Conservation (phyloP, 2,329 filamentous ascomycete genomes). For the Aureobasidium zeae region DNA sequence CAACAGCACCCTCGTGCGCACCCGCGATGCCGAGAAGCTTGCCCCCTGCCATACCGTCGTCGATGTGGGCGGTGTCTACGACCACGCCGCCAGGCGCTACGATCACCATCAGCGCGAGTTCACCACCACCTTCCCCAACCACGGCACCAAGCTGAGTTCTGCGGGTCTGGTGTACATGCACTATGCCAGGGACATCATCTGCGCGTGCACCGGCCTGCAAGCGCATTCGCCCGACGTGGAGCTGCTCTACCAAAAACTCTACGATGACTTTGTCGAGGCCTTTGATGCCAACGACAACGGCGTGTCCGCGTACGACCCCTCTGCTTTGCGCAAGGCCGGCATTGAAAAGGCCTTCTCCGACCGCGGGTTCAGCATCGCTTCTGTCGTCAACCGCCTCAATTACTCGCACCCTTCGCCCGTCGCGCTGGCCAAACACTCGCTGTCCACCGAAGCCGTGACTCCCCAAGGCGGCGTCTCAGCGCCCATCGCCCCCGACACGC, state of each 20-base stretch:
- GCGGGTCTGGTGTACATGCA: constrained; percentile 94
- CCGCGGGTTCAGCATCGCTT: constrained; percentile 73
- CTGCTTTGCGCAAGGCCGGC: constrained; percentile 57
- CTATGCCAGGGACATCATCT: constrained; percentile 79
- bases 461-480: constrained; percentile 13
- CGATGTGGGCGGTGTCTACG: constrained; percentile 94
- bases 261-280: constrained; percentile 87
- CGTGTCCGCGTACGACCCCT: constrained; percentile 70
- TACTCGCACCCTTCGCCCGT: constrained; percentile 42
- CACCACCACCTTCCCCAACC: constrained; percentile 70
- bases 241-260: constrained; percentile 78
- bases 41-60: constrained; percentile 86
- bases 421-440: constrained; percentile 20
- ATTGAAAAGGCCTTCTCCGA: constrained; percentile 76
- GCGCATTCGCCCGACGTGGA: constrained; percentile 58
- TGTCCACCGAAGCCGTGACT: constrained; percentile 15
- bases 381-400: constrained; percentile 79
- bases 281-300: constrained; percentile 98
- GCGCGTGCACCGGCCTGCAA: constrained; percentile 51
- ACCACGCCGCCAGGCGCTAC: constrained; percentile 65
- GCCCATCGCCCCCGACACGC: constrained; percentile 6
- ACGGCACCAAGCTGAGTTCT: constrained; percentile 80
- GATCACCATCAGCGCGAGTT: constrained; percentile 98
- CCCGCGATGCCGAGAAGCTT: constrained; percentile 71
- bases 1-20: constrained; percentile 67